Percentiles rank a stretch among this genome's conserved stretches.
phyloP scores from a whole-genome alignment of 2,329 filamentous ascomycete genomes.

The Curvularia sp. region DNA sequence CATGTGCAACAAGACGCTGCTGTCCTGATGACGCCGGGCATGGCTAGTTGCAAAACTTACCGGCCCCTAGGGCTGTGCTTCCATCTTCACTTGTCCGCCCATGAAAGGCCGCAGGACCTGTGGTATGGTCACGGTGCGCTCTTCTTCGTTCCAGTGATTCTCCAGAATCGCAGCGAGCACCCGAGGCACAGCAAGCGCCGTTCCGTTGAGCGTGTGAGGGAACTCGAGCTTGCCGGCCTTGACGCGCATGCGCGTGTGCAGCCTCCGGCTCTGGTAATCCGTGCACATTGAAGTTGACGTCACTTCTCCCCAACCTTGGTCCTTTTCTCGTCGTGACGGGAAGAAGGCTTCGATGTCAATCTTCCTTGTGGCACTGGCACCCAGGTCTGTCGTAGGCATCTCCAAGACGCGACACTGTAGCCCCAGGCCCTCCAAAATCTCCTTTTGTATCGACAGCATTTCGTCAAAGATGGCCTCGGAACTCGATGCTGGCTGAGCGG shows the following conservation, averaged over 20 bases:
- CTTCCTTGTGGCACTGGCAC: slow-evolving; percentile 85
- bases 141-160: slow-evolving; percentile 82
- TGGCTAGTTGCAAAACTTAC: slow-evolving; percentile 7
- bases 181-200: slow-evolving; percentile 87
- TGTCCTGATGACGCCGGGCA: not conserved
- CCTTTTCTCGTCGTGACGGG: slow-evolving; percentile 72
- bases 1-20: not conserved
- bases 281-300: slow-evolving; percentile 90
- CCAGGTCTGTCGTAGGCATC: slow-evolving; percentile 89
- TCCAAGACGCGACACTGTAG: slow-evolving; percentile 88
- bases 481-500: slow-evolving; percentile 42
- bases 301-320: slow-evolving; percentile 89
- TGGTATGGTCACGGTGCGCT: slow-evolving; percentile 74
- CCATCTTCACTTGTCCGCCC: slow-evolving; percentile 60
- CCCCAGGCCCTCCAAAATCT: slow-evolving; percentile 78
- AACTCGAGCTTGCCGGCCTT: slow-evolving; percentile 67
- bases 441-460: slow-evolving; percentile 84
- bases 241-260: slow-evolving; percentile 75
- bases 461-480: slow-evolving; percentile 75
- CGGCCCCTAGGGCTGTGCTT: slow-evolving; percentile 29
- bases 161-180: slow-evolving; percentile 89
- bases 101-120: slow-evolving; percentile 84
- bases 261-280: slow-evolving; percentile 87
- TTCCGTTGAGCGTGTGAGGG: slow-evolving; percentile 92
- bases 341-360: slow-evolving; percentile 95